Evolutionary conservation across 352 stramenopile species (phyloP).

Genomic region (Peronospora farinosa): DNA sequence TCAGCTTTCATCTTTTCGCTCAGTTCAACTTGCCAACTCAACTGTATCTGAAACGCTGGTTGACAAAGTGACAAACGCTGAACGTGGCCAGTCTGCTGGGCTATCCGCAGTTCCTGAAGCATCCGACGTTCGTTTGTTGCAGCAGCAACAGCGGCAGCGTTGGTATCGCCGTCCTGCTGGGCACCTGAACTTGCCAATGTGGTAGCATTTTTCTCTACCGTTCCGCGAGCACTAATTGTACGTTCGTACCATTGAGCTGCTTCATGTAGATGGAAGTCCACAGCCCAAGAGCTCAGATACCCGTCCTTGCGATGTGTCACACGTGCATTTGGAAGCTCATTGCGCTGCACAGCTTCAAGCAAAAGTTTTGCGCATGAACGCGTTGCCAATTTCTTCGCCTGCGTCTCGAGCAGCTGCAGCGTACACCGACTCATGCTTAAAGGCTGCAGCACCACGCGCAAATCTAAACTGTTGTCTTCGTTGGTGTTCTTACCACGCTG

Average conservation of each 20-base stretch:
- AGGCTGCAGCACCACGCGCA: constrained; percentile 34
- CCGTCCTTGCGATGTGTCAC: constrained; percentile 44
- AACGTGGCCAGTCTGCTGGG: constrained; percentile 49
- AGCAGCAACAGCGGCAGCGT: constrained; percentile 22
- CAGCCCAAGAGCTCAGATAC: constrained; percentile 47
- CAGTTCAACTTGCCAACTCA: constrained; percentile 25
- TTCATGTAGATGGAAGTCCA: constrained; percentile 56
- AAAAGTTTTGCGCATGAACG: constrained; percentile 35
- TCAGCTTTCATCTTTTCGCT: constrained; percentile 6
- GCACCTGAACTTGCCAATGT: constrained; percentile 7
- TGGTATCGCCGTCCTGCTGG: constrained; percentile 17
- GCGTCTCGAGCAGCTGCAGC: constrained; percentile 48
- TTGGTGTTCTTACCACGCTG: constrained; percentile 5
- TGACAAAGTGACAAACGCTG: constrained; percentile 51
- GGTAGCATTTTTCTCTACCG: neutral
- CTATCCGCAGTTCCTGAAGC: constrained; percentile 44
- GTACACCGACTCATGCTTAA: constrained; percentile 50
- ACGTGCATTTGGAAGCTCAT: constrained; percentile 19
- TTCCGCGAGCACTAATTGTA: constrained; percentile 3
- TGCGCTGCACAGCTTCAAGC: constrained; percentile 23
- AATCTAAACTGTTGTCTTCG: constrained; percentile 6
- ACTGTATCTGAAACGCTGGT: constrained; percentile 44
- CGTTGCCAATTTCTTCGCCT: constrained; percentile 33
- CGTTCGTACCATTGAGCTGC: constrained; percentile 36
- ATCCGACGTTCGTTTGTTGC: constrained; percentile 35